Evolutionary conservation across 1,139 yeast genomes (phyloP).

Genomic region (Torulaspora globosa): DNA sequence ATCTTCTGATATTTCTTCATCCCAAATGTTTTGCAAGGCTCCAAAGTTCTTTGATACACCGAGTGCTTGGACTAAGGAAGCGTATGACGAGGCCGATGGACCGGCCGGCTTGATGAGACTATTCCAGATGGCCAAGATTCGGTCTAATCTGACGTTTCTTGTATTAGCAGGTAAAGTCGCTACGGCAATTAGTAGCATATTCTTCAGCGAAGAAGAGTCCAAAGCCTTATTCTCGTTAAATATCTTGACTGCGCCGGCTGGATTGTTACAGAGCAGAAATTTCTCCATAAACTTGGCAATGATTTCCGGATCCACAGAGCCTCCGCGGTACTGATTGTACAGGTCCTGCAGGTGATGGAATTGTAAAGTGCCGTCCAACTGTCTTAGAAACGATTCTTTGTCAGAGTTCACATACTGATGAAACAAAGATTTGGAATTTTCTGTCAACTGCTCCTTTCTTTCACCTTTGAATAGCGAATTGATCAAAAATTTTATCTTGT

Average conservation of each 20-base stretch:
- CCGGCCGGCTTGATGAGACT: constrained; percentile 23
- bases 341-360: constrained; percentile 18
- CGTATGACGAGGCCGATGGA: constrained; percentile 22
- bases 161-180: constrained; percentile 20
- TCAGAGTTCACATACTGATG: constrained; percentile 16
- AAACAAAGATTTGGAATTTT: constrained; percentile 11
- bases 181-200: constrained; percentile 27
- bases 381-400: constrained; percentile 15
- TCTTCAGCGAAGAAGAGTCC: constrained; percentile 14
- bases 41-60: constrained; percentile 19
- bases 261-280: constrained; percentile 20
- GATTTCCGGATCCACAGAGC: constrained; percentile 16
- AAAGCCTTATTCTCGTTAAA: constrained; percentile 24
- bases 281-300: constrained; percentile 26
- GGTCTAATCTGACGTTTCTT: constrained; percentile 18
- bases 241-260: constrained; percentile 23
- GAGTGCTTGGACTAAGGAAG: constrained; percentile 25
- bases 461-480: constrained; percentile 5
- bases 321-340: constrained; percentile 12
- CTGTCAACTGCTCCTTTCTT: constrained; percentile 7
- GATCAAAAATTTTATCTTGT: constrained; percentile 12
- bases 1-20: constrained; percentile 25
- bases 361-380: constrained; percentile 14
- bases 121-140: constrained; percentile 36
- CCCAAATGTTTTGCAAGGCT: constrained; percentile 26